Evolutionary conservation across 176 grass and related monocot species (phyloP), one percentile per base, ranked within the genome.

Genomic region (Avena atlantica): DNA sequence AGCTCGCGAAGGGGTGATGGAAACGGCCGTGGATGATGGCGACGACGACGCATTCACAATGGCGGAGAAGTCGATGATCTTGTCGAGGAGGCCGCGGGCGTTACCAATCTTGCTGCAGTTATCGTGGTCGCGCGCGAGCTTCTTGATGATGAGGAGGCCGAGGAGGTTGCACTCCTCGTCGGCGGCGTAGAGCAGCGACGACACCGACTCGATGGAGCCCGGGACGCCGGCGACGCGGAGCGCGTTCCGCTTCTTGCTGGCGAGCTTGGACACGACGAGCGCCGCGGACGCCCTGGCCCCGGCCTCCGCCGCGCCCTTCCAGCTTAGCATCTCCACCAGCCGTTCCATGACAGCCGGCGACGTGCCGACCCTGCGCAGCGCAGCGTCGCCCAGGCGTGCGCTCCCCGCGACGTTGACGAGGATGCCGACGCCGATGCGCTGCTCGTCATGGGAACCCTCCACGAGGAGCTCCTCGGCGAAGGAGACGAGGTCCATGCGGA

Each of bases 61-160:
- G 81, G 84, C 23, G 12, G 92, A 93, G 50, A 91, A 95, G 50
- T 84, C 85, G 73, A 97, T 90, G 74, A 97, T 95, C 78, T 93
- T 94, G 81, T 94, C 89, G 16, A 97, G 86, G 21, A 97, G 92
- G 11, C 91, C 91, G 8, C 95, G 88, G 0, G 89, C 81, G 79
- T 76, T 91, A 9, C 95, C 95, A 36, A 97, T 95, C 85, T 85
- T 93, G 59, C 85, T 74, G 78, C 89, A 93, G 68, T 95, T 97
- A 71, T 93, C 87, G 17, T 97, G 91, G 56, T 95, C 92, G 0
- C 86, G 91, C 16, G 91, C 91, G 13, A 97, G 89, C 76, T 91
- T 97, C 87, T 97, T 97, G 42, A 97, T 77, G 71, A 97, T 91
- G 25, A 93, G 74, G 12, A 97, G 91, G 5, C 95, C 92, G 12